These are phyloP conservation scores for Metarhizium rileyi DNA, from an alignment of 2,329 filamentous ascomycete genomes.

Conservation along the genomic window DNA sequence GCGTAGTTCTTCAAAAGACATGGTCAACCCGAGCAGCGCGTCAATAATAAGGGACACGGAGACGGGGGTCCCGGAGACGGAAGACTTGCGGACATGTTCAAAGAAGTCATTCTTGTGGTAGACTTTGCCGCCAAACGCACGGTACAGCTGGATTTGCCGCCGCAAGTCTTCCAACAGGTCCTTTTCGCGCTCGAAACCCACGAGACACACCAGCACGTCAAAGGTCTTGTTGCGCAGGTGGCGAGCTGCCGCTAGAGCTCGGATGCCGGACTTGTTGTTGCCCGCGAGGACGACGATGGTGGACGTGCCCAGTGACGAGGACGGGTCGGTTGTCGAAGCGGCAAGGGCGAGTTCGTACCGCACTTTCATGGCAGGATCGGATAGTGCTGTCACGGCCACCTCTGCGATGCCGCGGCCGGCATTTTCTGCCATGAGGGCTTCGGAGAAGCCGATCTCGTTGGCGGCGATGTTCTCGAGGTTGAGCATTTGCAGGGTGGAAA, in stretches of 20 bases:
- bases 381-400: conserved; percentile 61
- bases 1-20: conserved; percentile 80
- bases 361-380: conserved; percentile 49
- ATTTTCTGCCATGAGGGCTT: conserved; percentile 88
- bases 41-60: conserved; percentile 78
- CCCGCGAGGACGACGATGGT: conserved; percentile 73
- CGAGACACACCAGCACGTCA: conserved; percentile 72
- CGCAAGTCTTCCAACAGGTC: conserved; percentile 72
- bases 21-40: conserved; percentile 75
- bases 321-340: conserved; percentile 18
- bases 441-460: conserved; percentile 74
- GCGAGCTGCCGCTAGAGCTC: conserved; percentile 75
- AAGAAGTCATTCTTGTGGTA: conserved; percentile 51
- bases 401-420: conserved; percentile 83
- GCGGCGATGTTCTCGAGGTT: conserved; percentile 88
- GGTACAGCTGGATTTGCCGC: conserved; percentile 75
- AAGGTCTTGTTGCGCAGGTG: conserved; percentile 78
- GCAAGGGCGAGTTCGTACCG: conserved; percentile 36
- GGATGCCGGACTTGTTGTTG: conserved; percentile 84
- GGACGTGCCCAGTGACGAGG: conserved; percentile 17
- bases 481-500: conserved; percentile 74
- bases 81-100: conserved; percentile 43
- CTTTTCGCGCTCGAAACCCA: conserved; percentile 73
- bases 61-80: conserved; percentile 29
- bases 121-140: conserved; percentile 70